A percentile compares a stretch with the other conserved stretches of the same genome.
Conservation (phyloP, 306 rosid genomes). For the Dicorynia guianensis region DNA sequence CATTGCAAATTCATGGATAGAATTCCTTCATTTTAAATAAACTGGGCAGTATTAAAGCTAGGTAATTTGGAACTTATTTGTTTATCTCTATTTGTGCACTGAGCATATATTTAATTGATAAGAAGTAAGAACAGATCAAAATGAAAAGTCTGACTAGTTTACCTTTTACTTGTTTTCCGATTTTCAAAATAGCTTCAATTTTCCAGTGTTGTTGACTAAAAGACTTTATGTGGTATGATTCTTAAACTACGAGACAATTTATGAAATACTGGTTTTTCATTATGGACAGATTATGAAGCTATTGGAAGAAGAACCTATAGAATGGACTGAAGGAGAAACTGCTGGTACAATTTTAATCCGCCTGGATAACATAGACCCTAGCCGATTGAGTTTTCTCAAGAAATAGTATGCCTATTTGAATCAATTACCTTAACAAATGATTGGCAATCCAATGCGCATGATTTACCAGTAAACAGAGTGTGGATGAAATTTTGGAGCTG, state of each 20-base stretch:
- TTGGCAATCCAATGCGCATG: not conserved
- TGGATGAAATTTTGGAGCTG: not conserved
- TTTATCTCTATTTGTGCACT: not conserved
- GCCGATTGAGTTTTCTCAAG: slow-evolving; percentile 53
- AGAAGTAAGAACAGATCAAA: not conserved
- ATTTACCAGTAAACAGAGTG: not conserved
- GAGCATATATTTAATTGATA: not conserved
- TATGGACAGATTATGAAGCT: slow-evolving; percentile 64
- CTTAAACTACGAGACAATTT: slow-evolving; percentile 10
- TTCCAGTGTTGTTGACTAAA: not conserved
- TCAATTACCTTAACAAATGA: slow-evolving; percentile 7
- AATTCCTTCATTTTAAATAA: not conserved
- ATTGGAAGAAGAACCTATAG: slow-evolving; percentile 69
- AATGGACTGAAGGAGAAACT: slow-evolving; percentile 73
- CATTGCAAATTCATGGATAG: not conserved
- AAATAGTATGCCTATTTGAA: slow-evolving; percentile 31
- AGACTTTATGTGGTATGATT: not conserved
- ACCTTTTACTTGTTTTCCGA: not conserved
- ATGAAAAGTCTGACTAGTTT: not conserved
- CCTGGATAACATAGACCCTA: slow-evolving; percentile 56
- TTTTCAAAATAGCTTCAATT: slow-evolving; percentile 1
- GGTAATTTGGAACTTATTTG: not conserved
- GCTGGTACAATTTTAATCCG: slow-evolving; percentile 63
- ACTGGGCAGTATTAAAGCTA: slow-evolving; percentile 1
- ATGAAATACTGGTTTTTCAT: not conserved